Evolutionary conservation across 78 protist genomes (phyloP).

Genomic region (Creolimax fragrantissima): DNA sequence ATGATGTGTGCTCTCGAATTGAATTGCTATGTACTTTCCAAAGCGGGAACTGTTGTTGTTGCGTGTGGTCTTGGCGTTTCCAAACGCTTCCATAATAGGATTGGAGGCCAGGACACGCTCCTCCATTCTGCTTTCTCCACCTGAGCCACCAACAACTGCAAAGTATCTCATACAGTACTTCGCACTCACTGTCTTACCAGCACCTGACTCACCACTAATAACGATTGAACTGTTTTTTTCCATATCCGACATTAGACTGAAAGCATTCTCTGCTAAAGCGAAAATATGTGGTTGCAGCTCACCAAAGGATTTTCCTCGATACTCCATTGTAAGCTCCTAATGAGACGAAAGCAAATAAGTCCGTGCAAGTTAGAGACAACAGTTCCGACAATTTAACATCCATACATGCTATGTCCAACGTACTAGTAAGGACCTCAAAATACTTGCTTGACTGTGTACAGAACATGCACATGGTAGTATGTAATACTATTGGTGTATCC

Average conservation of each 20-base stretch:
- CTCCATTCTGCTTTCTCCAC: constrained; percentile 44
- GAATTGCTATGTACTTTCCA: constrained; percentile 31
- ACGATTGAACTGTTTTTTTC: neutral
- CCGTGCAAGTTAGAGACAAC: too few species aligned
- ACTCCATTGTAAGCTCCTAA: neutral
- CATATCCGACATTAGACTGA: constrained; percentile 27
- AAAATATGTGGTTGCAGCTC: constrained; percentile 79
- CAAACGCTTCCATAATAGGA: constrained; percentile 64
- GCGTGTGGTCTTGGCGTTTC: constrained; percentile 48
- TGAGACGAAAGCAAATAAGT: neutral
- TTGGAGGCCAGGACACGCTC: constrained; percentile 30
- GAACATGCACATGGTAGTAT: too few species aligned
- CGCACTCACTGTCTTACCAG: constrained; percentile 92
- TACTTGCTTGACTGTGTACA: too few species aligned
- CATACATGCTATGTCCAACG: too few species aligned
- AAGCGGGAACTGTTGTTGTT: constrained; percentile 64
- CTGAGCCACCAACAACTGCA: constrained; percentile 2
- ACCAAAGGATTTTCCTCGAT: constrained; percentile 53
- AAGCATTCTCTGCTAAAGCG: constrained; percentile 77
- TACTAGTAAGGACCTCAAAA: too few species aligned
- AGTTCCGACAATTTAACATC: too few species aligned
- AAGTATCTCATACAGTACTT: constrained; percentile 78
- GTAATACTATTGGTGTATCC: too few species aligned
- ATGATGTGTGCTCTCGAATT: neutral
- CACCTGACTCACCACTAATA: constrained; percentile 82